Evolutionary conservation across 2,329 filamentous ascomycete species (phyloP), one percentile per base, ranked within the genome.

Genomic region (Apiospora koreana): DNA sequence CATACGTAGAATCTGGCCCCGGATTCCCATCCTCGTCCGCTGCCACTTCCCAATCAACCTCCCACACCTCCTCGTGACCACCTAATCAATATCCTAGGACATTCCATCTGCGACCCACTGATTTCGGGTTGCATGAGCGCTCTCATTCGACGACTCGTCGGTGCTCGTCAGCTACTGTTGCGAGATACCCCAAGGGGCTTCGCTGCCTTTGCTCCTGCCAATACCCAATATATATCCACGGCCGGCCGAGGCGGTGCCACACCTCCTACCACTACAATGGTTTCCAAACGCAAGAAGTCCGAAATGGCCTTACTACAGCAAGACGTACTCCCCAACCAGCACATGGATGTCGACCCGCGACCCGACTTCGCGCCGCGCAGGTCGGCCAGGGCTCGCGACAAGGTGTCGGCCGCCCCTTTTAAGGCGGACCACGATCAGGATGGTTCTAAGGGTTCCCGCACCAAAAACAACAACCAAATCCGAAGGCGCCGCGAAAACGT

Each of bases 251-350:
- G 35, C 43, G 25, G 46, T 21, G 31, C 9, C 31, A 31, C 35
- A 8, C 43, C 54, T 28, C 35, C 54, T 28, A 41, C 45, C 9
- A 6, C 58, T 31, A 76, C 75, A 14, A 85, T 85, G 83, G 76
- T 77, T 1, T 50, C 78, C 4, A 85, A 73, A 25, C 79, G 83
- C 66, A 84, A 83, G 73, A 80, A 78, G 69, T 73, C 76, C 18
- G 68, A 68, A 65, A 73, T 70, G 70, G 73, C 72, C 23, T 71
- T 72, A 64, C 50, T 73, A 21, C 73, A 35, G 31, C 71, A 66
- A 14, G 71, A 72, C 46, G 68, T 10, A 8, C 54, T 68, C 3
- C 8, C 64, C 14, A 68, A 70, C 9, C 68, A 74, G 23, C 35
- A 46, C 4, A 8, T 65, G 6, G 41, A 65, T 38, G n/a, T 68